Base-by-base conservation (phyloP, 495 filamentous ascomycete species). In the Aspergillus funiculosus region DNA sequence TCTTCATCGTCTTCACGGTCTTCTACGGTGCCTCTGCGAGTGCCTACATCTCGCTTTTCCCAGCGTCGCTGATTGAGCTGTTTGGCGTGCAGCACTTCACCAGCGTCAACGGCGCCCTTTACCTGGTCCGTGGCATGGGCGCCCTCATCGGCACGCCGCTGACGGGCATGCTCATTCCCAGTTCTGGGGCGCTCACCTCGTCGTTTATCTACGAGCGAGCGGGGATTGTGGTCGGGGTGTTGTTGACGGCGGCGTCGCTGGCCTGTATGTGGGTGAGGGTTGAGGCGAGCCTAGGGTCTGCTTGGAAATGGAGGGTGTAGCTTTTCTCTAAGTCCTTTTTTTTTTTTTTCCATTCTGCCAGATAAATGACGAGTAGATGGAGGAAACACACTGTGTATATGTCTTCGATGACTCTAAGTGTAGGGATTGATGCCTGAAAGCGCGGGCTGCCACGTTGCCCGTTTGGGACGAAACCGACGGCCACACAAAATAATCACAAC, bases 41-140 rank as follows among this genome's bases (percentile, higher is more conserved):
- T n/a, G 75, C 63, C 6, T 69, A 67, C 32, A 67, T 66, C 40
- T 63, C 62, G 15, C 48, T 69, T 4, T 66, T 63, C 34, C 66
- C 66, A 7, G 57, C 62, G 18, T 69, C 73, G 6, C 63, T 78
- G 36, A 71, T 72, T 24, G 78, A 81, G 46, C 65, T 81, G 7
- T 81, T 80, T 51, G 74, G 76, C 1, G 75, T 79, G 10, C 67
- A 74, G 45, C 69, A 74, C 15, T 81, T 78, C 47, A 76, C 76
- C 0, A 74, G 73, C 1, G 76, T 81, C 1, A 81, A 78, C 48
- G 73, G 74, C 0, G 78, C 77, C 19, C 64, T 81, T 19, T 73
- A 78, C 41, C 71, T 80, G 13, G 63, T 80, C n/a, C 60, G 74
- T 35, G 78, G 76, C 2, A 51, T 74, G 11, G 76, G 75, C 1